Evolutionary conservation across 441 rosid genomes (phyloP), one percentile per base, ranked within the genome.

Genomic region (Gossypium schwendimanii): DNA sequence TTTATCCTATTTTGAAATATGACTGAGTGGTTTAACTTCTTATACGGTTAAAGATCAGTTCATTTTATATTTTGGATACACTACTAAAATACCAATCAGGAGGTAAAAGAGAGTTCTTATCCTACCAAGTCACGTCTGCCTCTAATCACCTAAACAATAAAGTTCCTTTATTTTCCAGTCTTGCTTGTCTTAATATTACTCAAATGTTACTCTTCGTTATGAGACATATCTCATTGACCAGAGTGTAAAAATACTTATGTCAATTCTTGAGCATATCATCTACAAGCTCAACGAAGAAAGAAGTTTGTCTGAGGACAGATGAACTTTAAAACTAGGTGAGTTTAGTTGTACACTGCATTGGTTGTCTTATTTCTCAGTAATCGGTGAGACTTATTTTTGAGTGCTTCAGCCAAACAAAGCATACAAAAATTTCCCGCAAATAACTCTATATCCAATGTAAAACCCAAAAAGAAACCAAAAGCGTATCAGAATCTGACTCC

Each of bases 1-100:
- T 33, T 63, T 64, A 44, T 64, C 23, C 36, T 64, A 21, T 64
- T 36, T 64, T 44, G 31, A 64, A 66, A 44, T 21, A 64, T 64
- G 69, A 44, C 53, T n/a, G 0, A 31, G 28, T 44, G 45, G 12
- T 6, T 44, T 65, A 45, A 31, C 39, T 47, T 65, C 70, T 45
- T 23, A 47, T 39, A 45, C 33, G 45, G 20, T 65, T 41, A 45
- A 64, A 64, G n/a, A 24, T 44, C 21, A 0, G 54, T 44, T 63
- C 67, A 17, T 63, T 39, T 28, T 63, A 44, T 11, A 21, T 41
- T 45, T 45, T 45, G 50, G 47, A 3, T 63, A 14, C 55, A 65
- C 55, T 65, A 45, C 15, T 47, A 47, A 33, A 45, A 65, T 12
- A 45, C 39, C 36, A 65, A 44, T 6, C 7, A 14, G n/a, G 39